phyloP scores from a whole-genome alignment of 768 basidiomycete species.

The Pleurotus eryngii region DNA sequence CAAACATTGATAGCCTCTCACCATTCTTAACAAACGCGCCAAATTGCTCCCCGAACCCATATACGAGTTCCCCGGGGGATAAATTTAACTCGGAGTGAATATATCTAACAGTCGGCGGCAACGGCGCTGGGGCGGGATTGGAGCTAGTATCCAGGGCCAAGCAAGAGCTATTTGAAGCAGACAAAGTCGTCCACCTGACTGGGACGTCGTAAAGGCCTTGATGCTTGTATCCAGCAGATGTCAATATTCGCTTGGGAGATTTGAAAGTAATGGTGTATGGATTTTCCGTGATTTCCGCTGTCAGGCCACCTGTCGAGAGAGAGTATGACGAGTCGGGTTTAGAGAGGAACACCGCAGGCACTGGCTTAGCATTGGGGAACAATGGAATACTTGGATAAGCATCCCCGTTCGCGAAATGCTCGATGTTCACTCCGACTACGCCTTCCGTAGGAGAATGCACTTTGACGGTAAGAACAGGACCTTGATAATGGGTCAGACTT shows the following conservation, averaged over 20 bases:
- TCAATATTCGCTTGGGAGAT: slow-evolving; percentile 41
- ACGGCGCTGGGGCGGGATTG: slow-evolving; percentile 45
- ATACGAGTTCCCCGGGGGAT: slow-evolving; percentile 68
- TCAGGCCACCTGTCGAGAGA: slow-evolving; percentile 46
- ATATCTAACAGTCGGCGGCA: slow-evolving; percentile 44
- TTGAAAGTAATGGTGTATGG: slow-evolving; percentile 64
- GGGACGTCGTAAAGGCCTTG: slow-evolving; percentile 57
- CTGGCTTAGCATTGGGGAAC: slow-evolving; percentile 57
- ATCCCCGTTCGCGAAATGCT: slow-evolving; percentile 45
- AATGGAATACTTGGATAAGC: slow-evolving; percentile 49
- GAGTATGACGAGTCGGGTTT: slow-evolving; percentile 25
- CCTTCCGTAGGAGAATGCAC: slow-evolving; percentile 55
- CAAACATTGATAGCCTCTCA: slow-evolving; percentile 26
- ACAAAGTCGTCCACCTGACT: slow-evolving; percentile 45
- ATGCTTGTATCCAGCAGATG: slow-evolving; percentile 50
- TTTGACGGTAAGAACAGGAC: slow-evolving; percentile 48
- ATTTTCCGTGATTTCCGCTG: slow-evolving; percentile 53
- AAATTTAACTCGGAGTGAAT: slow-evolving; percentile 59
- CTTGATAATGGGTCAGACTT: slow-evolving; percentile 21
- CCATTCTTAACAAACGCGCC: slow-evolving; percentile 76
- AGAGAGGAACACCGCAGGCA: slow-evolving; percentile 39
- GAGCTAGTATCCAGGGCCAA: slow-evolving; percentile 55
- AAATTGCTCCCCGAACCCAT: slow-evolving; percentile 76
- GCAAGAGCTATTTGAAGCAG: slow-evolving; percentile 54
- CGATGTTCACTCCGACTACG: slow-evolving; percentile 54